Evolutionary conservation across 371 early-diverging fungal genomes (phyloP).

Genomic region (Syncephalastrum sp.): DNA sequence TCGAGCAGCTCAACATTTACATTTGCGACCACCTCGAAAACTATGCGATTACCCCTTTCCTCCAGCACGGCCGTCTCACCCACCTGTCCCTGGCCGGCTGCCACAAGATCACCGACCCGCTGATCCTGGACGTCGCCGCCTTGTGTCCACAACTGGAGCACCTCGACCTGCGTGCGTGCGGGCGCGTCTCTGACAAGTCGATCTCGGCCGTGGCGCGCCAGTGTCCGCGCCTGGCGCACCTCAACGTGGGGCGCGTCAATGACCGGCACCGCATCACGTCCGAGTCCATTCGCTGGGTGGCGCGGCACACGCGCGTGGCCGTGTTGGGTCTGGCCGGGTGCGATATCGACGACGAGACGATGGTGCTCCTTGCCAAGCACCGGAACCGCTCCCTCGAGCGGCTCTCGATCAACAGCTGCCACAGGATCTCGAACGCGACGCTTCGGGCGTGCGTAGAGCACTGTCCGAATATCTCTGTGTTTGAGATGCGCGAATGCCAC

Average conservation of each 20-base stretch:
- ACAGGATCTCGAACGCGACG: slow-evolving; percentile 45
- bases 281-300: slow-evolving; percentile 49
- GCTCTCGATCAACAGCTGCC: slow-evolving; percentile 57
- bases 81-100: slow-evolving; percentile 57
- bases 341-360: slow-evolving; percentile 54
- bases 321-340: slow-evolving; percentile 61
- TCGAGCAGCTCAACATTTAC: slow-evolving; percentile 38
- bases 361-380: slow-evolving; percentile 43
- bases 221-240: slow-evolving; percentile 49
- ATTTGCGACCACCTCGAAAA: slow-evolving; percentile 37
- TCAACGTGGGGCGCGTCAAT: slow-evolving; percentile 58
- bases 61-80: slow-evolving; percentile 27
- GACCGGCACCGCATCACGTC: slow-evolving; percentile 49
- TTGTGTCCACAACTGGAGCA: slow-evolving; percentile 44
- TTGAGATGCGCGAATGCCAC: slow-evolving; percentile 61
- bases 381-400: slow-evolving; percentile 44
- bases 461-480: slow-evolving; percentile 55
- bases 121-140: slow-evolving; percentile 41
- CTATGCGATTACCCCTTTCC: slow-evolving; percentile 25
- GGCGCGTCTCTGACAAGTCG: slow-evolving; percentile 50
- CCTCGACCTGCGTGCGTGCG: slow-evolving; percentile 59
- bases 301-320: slow-evolving; percentile 43
- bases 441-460: slow-evolving; percentile 44
- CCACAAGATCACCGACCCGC: slow-evolving; percentile 48
- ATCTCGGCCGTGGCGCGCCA: slow-evolving; percentile 44